phyloP scores from a whole-genome alignment of 495 filamentous ascomycete species.

The Neurospora sp. region DNA sequence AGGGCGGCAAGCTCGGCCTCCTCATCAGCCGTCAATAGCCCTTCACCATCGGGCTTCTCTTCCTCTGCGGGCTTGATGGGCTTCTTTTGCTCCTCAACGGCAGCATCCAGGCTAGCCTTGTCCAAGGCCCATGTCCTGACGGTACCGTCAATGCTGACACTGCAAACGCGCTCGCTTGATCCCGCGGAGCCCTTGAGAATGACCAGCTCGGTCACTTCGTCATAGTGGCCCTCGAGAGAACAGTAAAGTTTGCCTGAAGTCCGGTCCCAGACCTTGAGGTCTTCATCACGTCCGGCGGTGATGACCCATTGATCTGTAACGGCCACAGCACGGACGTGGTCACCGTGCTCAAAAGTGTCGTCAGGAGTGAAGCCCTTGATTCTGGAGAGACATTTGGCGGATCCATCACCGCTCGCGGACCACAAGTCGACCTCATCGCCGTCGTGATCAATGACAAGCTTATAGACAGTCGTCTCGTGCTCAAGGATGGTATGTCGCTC shows the following conservation, averaged over 20 bases:
- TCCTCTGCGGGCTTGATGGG: constrained; percentile 32
- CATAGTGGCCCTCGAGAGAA: constrained; percentile 75
- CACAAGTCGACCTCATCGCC: constrained; percentile 64
- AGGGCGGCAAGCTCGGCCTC: constrained; percentile 79
- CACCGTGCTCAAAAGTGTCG: constrained; percentile 65
- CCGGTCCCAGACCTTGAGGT: constrained; percentile 79
- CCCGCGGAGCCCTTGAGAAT: constrained; percentile 40
- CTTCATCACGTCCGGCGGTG: constrained; percentile 83
- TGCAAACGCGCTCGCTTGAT: constrained; percentile 43
- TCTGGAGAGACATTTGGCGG: constrained; percentile 61
- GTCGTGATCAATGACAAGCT: constrained; percentile 50
- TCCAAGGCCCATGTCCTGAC: constrained; percentile 70
- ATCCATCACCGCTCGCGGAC: constrained; percentile 84
- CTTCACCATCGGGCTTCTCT: constrained; percentile 20
- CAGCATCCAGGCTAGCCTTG: constrained; percentile 48
- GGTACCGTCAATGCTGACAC: constrained; percentile 81
- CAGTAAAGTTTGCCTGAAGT: constrained; percentile 63
- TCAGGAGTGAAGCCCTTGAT: constrained; percentile 56
- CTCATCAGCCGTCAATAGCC: constrained; percentile 65
- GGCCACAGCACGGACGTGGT: constrained; percentile 77
- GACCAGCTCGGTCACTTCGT: constrained; percentile 77
- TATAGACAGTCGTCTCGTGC: constrained; percentile 86
- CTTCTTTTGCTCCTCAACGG: constrained; percentile 44
- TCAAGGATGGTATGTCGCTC: constrained; percentile 53
- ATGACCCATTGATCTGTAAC: constrained; percentile 70